These are phyloP conservation scores for Phialophora macrospora DNA, from an alignment of 2,329 filamentous ascomycete genomes.

Conservation along the genomic window DNA sequence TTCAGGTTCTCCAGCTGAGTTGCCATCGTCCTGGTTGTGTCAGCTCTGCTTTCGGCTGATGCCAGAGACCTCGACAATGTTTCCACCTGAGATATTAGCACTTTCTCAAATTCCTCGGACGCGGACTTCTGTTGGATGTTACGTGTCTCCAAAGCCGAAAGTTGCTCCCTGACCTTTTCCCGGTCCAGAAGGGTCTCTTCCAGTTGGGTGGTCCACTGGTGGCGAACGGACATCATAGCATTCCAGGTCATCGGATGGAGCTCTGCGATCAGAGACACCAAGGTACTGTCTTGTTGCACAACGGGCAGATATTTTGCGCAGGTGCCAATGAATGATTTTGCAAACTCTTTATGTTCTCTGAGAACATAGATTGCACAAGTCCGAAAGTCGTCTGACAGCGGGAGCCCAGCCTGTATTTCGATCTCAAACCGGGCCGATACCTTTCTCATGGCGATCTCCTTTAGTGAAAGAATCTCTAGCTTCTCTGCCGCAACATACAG, in stretches of 20 bases:
- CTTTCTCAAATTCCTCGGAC: not conserved
- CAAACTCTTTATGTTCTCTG: constrained; percentile 12
- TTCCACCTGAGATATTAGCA: constrained; percentile 7
- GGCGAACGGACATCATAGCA: constrained; percentile 6
- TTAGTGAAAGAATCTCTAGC: constrained; percentile 14
- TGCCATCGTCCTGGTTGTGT: not conserved
- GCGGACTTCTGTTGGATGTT: not conserved
- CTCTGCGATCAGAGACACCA: constrained; percentile 10
- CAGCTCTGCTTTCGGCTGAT: not conserved
- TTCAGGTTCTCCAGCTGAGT: constrained; percentile 2
- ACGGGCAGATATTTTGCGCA: constrained; percentile 14
- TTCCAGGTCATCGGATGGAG: constrained; percentile 14
- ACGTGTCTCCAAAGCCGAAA: not conserved
- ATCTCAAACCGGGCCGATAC: constrained; percentile 19
- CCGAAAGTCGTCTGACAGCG: constrained; percentile 16
- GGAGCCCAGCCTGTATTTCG: constrained; percentile 10
- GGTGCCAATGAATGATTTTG: constrained; percentile 10
- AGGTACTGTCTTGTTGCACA: constrained; percentile 3
- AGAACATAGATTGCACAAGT: constrained; percentile 8
- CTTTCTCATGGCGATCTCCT: constrained; percentile 14
- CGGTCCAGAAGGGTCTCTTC: not conserved
- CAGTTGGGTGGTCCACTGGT: constrained; percentile 4
- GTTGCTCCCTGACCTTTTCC: constrained; percentile 9
- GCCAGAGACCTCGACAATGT: constrained; percentile 8
- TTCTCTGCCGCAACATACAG: constrained; percentile 16